Conservation (phyloP, 2,329 filamentous ascomycete species). For the Fusarium tricinctum region DNA sequence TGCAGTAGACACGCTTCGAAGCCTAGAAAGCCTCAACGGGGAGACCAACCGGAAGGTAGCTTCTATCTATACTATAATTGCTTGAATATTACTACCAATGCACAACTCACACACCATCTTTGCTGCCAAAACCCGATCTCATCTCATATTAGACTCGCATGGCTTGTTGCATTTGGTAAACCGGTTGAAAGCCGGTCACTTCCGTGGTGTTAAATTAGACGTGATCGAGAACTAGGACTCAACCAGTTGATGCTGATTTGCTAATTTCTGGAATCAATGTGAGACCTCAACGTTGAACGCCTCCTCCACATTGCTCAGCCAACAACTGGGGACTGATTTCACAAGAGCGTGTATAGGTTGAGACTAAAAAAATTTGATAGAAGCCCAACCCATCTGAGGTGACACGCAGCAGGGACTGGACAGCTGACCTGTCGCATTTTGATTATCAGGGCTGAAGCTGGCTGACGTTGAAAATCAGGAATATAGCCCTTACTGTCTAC, state of each 20-base stretch:
- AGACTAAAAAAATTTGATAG: conserved; percentile 27
- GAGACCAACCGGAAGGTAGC: conserved; percentile 30
- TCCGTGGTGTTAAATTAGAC: conserved; percentile 5
- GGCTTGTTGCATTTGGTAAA: neutral
- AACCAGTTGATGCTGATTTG: conserved; percentile 24
- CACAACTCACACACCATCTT: conserved; percentile 20
- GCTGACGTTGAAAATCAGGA: conserved; percentile 16
- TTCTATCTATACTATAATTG: conserved; percentile 27
- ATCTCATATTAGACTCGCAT: neutral
- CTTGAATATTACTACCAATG: conserved; percentile 7
- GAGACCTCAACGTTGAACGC: conserved; percentile 46
- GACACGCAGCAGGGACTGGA: conserved; percentile 36
- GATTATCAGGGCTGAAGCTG: conserved; percentile 32
- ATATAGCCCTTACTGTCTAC: conserved; percentile 23
- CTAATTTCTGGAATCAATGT: conserved; percentile 37
- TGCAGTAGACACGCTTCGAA: conserved; percentile 8
- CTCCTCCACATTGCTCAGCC: conserved; percentile 46
- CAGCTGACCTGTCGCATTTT: conserved; percentile 41
- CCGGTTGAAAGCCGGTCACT: neutral
- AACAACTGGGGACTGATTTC: conserved; percentile 33
- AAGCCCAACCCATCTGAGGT: conserved; percentile 20
- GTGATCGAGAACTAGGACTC: conserved; percentile 1
- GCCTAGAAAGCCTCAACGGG: conserved; percentile 17
- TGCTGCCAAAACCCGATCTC: conserved; percentile 4
- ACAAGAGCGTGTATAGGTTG: conserved; percentile 9